Percentiles rank a stretch among this genome's conserved stretches.
phyloP scores from a whole-genome alignment of 805 yeast species.

The Teunomyces panamensis region DNA sequence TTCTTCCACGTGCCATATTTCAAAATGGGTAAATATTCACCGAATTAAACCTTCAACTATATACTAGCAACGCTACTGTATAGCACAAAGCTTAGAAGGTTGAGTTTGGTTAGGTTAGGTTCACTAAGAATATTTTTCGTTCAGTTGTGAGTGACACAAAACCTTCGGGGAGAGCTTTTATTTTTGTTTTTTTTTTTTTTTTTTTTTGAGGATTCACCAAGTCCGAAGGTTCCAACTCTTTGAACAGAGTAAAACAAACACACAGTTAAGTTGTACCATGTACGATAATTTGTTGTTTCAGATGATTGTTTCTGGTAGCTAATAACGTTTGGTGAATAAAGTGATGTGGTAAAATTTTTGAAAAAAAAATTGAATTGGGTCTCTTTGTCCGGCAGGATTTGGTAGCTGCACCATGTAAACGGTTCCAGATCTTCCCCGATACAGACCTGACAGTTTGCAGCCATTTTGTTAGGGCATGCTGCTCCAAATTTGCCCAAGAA shows the following conservation, averaged over 20 bases:
- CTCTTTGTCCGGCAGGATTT: no score
- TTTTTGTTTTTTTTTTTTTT: no score
- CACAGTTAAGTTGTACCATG: no score
- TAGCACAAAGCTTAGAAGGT: background rate
- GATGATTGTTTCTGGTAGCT: no score
- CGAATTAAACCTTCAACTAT: background rate
- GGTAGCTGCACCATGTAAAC: background rate
- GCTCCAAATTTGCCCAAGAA: background rate
- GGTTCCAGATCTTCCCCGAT: slow-evolving; percentile 4
- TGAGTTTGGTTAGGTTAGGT: background rate
- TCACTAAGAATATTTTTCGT: background rate
- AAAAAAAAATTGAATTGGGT: background rate
- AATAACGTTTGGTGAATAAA: no score
- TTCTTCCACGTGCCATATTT: background rate
- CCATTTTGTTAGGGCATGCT: slow-evolving; percentile 2
- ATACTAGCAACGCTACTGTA: background rate
- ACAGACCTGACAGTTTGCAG: slow-evolving; percentile 5
- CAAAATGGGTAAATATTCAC: background rate
- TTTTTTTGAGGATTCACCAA: background rate
- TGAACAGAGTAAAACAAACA: background rate
- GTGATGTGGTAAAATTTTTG: background rate
- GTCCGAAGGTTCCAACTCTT: background rate
- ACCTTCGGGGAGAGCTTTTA: background rate
- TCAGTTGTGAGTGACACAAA: slow-evolving; percentile 3
- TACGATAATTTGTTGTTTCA: no score